phyloP scores from a whole-genome alignment of 192 early-diverging fungal genomes.

The Podila minutissima region DNA sequence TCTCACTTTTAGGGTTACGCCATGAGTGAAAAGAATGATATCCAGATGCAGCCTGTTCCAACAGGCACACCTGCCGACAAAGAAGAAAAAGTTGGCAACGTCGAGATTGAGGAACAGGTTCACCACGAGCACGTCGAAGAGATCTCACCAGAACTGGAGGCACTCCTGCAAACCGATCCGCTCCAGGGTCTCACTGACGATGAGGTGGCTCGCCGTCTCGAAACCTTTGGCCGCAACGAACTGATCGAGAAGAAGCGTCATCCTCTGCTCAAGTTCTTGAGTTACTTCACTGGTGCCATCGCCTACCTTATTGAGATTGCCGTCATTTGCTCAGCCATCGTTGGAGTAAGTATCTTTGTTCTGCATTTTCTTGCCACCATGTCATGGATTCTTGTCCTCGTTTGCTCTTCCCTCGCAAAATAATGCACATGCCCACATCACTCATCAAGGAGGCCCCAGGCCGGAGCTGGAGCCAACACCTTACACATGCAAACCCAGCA shows the following conservation, averaged over 20 bases:
- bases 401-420: not conserved
- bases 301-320: constrained; percentile 91
- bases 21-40: constrained; percentile 36
- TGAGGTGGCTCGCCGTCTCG: constrained; percentile 74
- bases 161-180: constrained; percentile 83
- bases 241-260: constrained; percentile 84
- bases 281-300: constrained; percentile 85
- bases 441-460: no score
- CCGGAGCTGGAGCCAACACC: no score
- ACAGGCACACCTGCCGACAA: not conserved
- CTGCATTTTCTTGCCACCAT: not conserved
- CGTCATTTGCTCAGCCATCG: constrained; percentile 76
- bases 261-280: constrained; percentile 83
- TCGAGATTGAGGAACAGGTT: constrained; percentile 73
- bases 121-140: constrained; percentile 80
- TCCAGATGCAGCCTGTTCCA: constrained; percentile 11
- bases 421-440: not conserved
- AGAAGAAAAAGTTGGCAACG: constrained; percentile 56
- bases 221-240: constrained; percentile 83
- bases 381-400: not conserved
- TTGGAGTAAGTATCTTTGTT: constrained; percentile 54
- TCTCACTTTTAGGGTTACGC: not conserved
- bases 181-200: constrained; percentile 74
- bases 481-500: no score
- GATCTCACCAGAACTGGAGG: constrained; percentile 81